Percentiles rank a stretch among this genome's conserved stretches.
phyloP scores from a whole-genome alignment of 2,329 filamentous ascomycete genomes.

The Rosellinia necatrix region DNA sequence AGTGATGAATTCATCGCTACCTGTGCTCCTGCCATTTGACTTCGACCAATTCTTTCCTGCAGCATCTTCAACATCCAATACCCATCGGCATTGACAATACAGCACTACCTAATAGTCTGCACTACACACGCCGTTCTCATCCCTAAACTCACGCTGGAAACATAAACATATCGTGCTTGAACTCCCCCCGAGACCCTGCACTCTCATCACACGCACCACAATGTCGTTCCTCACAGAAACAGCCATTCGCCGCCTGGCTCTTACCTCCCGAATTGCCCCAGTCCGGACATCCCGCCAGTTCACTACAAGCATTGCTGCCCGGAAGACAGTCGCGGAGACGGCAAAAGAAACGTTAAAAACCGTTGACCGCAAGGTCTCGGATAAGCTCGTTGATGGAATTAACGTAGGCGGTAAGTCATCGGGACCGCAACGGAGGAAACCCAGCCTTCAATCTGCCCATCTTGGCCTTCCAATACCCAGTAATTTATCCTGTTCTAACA shows the following conservation, averaged over 20 bases:
- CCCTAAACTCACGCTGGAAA: background rate
- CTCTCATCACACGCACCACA: conserved; percentile 6
- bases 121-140: background rate
- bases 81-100: background rate
- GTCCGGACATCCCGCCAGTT: conserved; percentile 54
- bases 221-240: conserved; percentile 61
- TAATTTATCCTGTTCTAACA: background rate
- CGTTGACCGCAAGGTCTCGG: conserved; percentile 63
- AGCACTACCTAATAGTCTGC: no score
- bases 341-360: conserved; percentile 65
- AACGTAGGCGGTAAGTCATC: conserved; percentile 59
- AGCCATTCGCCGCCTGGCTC: conserved; percentile 50
- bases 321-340: conserved; percentile 56
- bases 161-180: no score
- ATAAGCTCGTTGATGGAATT: conserved; percentile 66
- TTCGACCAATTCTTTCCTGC: background rate
- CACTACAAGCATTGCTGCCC: conserved; percentile 50
- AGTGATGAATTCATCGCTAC: background rate
- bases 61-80: background rate
- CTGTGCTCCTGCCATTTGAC: background rate
- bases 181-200: background rate
- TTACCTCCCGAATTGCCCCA: conserved; percentile 44
- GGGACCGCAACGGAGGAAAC: background rate
- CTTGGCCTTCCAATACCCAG: no score
- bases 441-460: background rate